Percentiles rank a stretch among this genome's conserved stretches.
These are phyloP conservation scores for Pseudonitzschia multiseries DNA, from an alignment of 108 stramenopile species.

Conservation along the genomic window DNA sequence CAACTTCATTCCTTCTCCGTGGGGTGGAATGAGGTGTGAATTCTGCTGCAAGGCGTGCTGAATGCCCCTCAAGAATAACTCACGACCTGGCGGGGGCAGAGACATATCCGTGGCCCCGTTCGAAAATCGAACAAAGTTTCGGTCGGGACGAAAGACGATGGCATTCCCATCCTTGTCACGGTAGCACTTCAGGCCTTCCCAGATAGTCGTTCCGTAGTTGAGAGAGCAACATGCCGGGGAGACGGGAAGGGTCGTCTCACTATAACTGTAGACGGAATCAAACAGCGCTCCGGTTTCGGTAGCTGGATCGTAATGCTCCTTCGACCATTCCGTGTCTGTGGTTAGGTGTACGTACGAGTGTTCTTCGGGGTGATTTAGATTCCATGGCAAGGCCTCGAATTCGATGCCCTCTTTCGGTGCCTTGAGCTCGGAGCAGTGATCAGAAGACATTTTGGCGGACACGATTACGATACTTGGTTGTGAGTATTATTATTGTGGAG, in stretches of 20 bases:
- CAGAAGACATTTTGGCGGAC: background rate
- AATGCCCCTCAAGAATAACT: constrained; percentile 71
- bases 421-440: background rate
- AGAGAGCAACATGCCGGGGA: constrained; percentile 72
- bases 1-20: constrained; percentile 74
- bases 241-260: constrained; percentile 47
- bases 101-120: constrained; percentile 74
- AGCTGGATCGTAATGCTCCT: constrained; percentile 59
- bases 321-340: constrained; percentile 65
- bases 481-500: background rate
- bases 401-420: constrained; percentile 64
- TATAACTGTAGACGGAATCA: constrained; percentile 56
- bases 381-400: constrained; percentile 78
- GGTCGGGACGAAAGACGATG: constrained; percentile 78
- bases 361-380: constrained; percentile 74
- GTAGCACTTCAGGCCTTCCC: constrained; percentile 86
- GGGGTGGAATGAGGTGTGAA: constrained; percentile 66
- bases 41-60: constrained; percentile 65
- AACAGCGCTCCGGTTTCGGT: constrained; percentile 58
- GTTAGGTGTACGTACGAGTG: constrained; percentile 72
- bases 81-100: constrained; percentile 57
- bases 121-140: constrained; percentile 64
- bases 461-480: too few species aligned
- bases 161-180: constrained; percentile 55
- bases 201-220: constrained; percentile 85